phyloP scores from a whole-genome alignment of 2,329 filamentous ascomycete species.

The Orbilia ellipsospora region DNA sequence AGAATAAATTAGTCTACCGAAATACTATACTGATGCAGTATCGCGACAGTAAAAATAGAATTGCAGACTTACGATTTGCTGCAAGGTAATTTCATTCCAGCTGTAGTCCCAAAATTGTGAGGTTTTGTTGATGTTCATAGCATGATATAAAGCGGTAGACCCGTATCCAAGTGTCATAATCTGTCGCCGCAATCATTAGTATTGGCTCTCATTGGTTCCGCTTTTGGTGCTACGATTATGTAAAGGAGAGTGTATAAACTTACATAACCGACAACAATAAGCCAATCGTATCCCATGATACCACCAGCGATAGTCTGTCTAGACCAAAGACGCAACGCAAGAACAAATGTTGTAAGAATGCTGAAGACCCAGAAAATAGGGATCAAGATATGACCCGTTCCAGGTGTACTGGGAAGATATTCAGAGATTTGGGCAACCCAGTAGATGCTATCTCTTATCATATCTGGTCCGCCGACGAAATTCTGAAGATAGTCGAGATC shows the following conservation, averaged over 20 bases:
- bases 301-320: slow-evolving; percentile 42
- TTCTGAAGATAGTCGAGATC: slow-evolving; percentile 24
- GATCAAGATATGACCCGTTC: slow-evolving; percentile 21
- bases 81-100: slow-evolving; percentile 37
- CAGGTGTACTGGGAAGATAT: slow-evolving; percentile 24
- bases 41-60: neutral
- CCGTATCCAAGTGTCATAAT: slow-evolving; percentile 41
- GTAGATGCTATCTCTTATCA: slow-evolving; percentile 35
- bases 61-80: slow-evolving; percentile 29
- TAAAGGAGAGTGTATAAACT: neutral
- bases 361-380: slow-evolving; percentile 49
- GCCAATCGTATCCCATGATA: slow-evolving; percentile 48
- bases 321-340: slow-evolving; percentile 41
- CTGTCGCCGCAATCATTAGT: slow-evolving; percentile 2
- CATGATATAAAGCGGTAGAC: slow-evolving; percentile 41
- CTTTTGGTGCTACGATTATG: too few species aligned
- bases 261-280: slow-evolving; percentile 53
- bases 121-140: slow-evolving; percentile 35
- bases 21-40: too few species aligned
- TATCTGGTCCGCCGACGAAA: slow-evolving; percentile 12
- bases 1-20: neutral
- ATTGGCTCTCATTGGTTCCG: neutral
- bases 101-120: slow-evolving; percentile 53
- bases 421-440: slow-evolving; percentile 27
- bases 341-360: slow-evolving; percentile 34